Base-by-base conservation (phyloP, 768 basidiomycete species). In the Pleurotus cornucopiae region DNA sequence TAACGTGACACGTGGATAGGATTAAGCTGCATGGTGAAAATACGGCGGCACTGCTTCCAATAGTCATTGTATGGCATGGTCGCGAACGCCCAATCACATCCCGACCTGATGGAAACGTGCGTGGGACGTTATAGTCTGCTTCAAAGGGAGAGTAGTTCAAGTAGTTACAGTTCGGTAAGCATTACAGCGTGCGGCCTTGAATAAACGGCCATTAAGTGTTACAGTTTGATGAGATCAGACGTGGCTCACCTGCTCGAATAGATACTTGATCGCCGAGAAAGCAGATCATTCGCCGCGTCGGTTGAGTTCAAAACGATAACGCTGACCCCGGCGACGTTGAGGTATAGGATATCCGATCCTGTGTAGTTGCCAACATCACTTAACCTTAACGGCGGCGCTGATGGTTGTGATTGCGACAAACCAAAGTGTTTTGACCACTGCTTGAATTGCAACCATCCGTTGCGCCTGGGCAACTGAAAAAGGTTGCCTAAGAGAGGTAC, bases 11-110 rank as follows among this genome's bases (percentile, higher is more conserved):
- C 48, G 14, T 57, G 47, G 34, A 55, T 41, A 2, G 59, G 18
- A 38, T 63, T 61, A 54, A 70, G 66, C 43, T 60, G 56, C 54
- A 64, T 62, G 21, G 63, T 61, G 26, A 62, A 63, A 18, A 66
- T 30, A 26, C 60, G 4, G 6, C 18, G 46, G 41, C 6, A 41
- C 11, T 14, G 45, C 18, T 56, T 60, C 49, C 30, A 41, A 58
- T 49, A 46, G 58, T 61, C 60, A 40, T n/a, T 12, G 12, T n/a
- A 30, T 14, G 14, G 48, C 58, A 62, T 61, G n/a, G 59, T 46
- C 1, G 55, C 60, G 46, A 55, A 20, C 18, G 30, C 44, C 9
- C 20, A 46, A 6, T 18, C 12, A n/a, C 38, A 58, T 2, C 58
- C 54, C 58, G 56, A 51, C 14, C 55, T 54, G 25, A 5, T 5